Evolutionary conservation across 208 protist genomes (phyloP), one percentile per base, ranked within the genome.

Genomic region (Wallacemonas rigidus): DNA sequence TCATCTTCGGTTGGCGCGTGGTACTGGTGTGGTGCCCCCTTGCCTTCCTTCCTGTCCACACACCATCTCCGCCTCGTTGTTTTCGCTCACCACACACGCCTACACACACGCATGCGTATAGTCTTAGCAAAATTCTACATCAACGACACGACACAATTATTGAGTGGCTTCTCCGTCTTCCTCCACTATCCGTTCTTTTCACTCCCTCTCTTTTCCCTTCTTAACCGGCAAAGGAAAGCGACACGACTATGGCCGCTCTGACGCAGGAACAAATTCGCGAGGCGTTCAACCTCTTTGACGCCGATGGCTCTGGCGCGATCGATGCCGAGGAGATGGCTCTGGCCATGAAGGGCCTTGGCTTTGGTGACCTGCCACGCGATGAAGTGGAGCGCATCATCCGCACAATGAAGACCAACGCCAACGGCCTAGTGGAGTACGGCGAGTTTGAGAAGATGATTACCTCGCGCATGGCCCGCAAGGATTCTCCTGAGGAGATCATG

Each of bases 211-310:
- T 72, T 63, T 56, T 67, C 43, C 58, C 38, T 67, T 77, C 17
- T 58, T 71, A 39, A 26, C 15, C 38, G 11, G 44, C 51, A 76
- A 38, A 64, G 39, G 9, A 61, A 74, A 57, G n/a, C 47, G 36
- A n/a, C 8, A n/a, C 50, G 2, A 76, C 35, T 36, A 97, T 95
- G 92, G 92, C 93, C 1, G 91, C 91, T 4, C 88, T 98, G 4
- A 96, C 94, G 2, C 88, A 97, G 56, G 92, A 97, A 72, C 94
- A 98, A 48, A 98, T 99, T 43, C 89, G 90, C 12, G 97, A 99
- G 88, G 98, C 98, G 14, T 99, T 99, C 77, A 97, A 99, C 58
- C 93, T 99, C n/a, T 99, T 99, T 65, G 97, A 99, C 78, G 90
- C 91, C 7, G 96, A 99, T 75, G 94, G 97, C 61, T 90, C 88